Evolutionary conservation across 2,329 filamentous ascomycete genomes (phyloP), one percentile per base, ranked within the genome.

Genomic region (Pestalotiopsis sp.): DNA sequence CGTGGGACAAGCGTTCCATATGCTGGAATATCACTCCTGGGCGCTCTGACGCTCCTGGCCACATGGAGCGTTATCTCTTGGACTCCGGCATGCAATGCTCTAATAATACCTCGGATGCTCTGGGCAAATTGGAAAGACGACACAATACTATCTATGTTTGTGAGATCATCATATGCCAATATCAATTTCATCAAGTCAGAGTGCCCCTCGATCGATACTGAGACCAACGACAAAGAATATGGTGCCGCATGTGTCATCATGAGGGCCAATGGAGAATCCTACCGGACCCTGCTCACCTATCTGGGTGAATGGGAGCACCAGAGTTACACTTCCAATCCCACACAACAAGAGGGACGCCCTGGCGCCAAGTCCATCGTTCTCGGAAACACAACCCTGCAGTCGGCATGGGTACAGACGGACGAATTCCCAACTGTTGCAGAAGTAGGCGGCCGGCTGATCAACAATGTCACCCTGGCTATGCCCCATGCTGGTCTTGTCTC

Each of bases 381-480:
- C 14, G 62, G 39, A 2, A 65, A 65, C 30, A 65, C 62, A n/a
- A 65, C 62, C 0, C 20, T 65, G 44, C 22, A 26, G 20, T 65
- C 62, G n/a, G 13, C 62, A 4, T 65, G 62, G 62, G 7, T 65
- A 7, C 7, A 52, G 3, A 35, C 30, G 2, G 48, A 57, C 20
- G 40, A n/a, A 1, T 35, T 30, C 14, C 24, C 35, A 13, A 20
- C 24, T 3, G 62, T 20, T n/a, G 10, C 26, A 17, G 48, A 55
- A 56, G 44, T 65, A 14, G 62, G 39, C n/a, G 62, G 62, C 4
- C 62, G 62, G 6, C 2, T 65, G 24, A 65, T 65, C 20, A 65
- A 65, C n/a, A 65, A 65, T 48, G 62, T 65, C n/a, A 65, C 44
- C 13, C 24, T 65, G 14, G 62, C 44, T 10, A 65, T 65, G 48